These are phyloP conservation scores for Athelia sp. DNA, from an alignment of 1,284 basidiomycete species.

Conservation along the genomic window DNA sequence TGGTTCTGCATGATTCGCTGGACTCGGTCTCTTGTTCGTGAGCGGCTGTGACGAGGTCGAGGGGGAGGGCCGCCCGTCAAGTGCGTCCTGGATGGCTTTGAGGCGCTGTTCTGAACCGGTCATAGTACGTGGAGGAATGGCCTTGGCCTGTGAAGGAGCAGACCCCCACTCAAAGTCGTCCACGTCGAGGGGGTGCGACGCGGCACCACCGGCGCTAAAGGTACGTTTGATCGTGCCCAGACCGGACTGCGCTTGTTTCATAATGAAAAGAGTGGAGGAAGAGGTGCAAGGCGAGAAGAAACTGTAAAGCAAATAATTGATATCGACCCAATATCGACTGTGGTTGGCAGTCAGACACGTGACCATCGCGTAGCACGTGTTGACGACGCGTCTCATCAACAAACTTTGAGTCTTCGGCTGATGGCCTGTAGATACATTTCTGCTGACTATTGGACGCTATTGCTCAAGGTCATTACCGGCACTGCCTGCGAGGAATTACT, in stretches of 20 bases:
- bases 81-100: constrained; percentile 47
- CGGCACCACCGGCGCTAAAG: constrained; percentile 7
- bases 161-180: constrained; percentile 28
- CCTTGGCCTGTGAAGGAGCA: constrained; percentile 25
- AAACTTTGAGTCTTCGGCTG: too few species aligned
- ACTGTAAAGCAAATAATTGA: too few species aligned
- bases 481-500: too few species aligned
- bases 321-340: too few species aligned
- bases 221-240: constrained; percentile 14
- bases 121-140: constrained; percentile 22
- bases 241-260: neutral
- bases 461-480: too few species aligned
- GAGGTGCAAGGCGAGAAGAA: too few species aligned
- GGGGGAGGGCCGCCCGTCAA: constrained; percentile 25
- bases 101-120: constrained; percentile 40
- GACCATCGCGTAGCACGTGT: too few species aligned
- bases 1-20: constrained; percentile 23
- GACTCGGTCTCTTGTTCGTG: constrained; percentile 42
- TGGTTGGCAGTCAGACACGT: too few species aligned
- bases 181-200: constrained; percentile 5
- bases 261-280: neutral
- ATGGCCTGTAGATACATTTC: too few species aligned
- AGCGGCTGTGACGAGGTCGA: constrained; percentile 24
- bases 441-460: too few species aligned
- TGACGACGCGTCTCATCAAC: too few species aligned